Evolutionary conservation across 306 rosid genomes (phyloP), one percentile per base, ranked within the genome.

Genomic region (Lathyrus sativus): DNA sequence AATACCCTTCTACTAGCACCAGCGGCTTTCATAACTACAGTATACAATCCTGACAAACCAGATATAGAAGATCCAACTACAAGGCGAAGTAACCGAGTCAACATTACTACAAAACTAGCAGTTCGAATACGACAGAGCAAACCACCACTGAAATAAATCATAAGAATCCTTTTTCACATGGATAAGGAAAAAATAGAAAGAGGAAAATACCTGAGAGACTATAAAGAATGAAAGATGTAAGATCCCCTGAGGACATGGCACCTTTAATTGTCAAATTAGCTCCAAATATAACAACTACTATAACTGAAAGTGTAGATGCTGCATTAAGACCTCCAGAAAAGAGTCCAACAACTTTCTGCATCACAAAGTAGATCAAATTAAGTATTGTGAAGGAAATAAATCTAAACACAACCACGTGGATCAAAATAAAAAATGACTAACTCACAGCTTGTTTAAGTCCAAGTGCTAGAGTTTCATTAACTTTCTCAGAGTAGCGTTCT

Each of bases 1-100:
- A 90, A 90, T 55, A 87, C 96, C 63, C 95, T 79, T 74, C 96
- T 85, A 74, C 96, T 90, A 65, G 91, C 95, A 24, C 96, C 96
- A 4, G 91, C 89, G 68, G 96, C 96, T 82, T 90, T 90, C 96
- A 90, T 82, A 61, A 82, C 81, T 39, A 79, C 80, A 4, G 95
- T 87, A 60, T 87, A 90, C 75, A 85, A 54, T 71, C 89, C 91
- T 4, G 96, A 90, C 56, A 90, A 75, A 61, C 91, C 90, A 49
- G 91, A 90, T 70, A 90, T 79, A 11, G 96, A 71, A 45, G 86
- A 80, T 41, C 96, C 96, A 78, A 87, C 95, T 90, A 44, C 82
- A 74, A 69, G 73, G 29, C 24, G 69, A 60, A 60, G 65, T 50
- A 59, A 78, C 74, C 65, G 75, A 73, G 73, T 71, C 68, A 70